phyloP scores from a whole-genome alignment of 768 basidiomycete species.

The Termitomyces sp. region DNA sequence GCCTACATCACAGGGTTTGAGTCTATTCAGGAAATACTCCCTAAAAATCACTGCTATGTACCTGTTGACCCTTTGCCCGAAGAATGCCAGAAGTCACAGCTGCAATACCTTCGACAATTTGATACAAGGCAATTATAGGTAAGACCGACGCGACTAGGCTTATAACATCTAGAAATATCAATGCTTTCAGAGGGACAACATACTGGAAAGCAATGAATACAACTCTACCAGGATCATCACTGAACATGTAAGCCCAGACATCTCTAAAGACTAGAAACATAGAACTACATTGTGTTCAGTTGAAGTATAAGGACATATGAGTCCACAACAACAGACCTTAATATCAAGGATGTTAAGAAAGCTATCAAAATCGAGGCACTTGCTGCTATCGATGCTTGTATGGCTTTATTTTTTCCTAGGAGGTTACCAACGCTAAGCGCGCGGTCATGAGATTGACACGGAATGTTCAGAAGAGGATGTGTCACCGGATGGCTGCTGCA shows the following conservation, averaged over 20 bases:
- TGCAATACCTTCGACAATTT: slow-evolving; percentile 75
- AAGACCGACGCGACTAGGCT: slow-evolving; percentile 59
- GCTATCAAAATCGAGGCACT: slow-evolving; percentile 59
- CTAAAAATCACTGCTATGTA: slow-evolving; percentile 10
- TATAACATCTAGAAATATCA: slow-evolving; percentile 37
- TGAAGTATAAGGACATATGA: not conserved
- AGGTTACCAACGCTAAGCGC: slow-evolving; percentile 7
- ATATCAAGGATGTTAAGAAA: slow-evolving; percentile 24
- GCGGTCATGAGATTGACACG: not conserved
- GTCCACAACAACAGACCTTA: not conserved
- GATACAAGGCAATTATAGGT: slow-evolving; percentile 70
- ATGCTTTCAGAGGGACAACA: not conserved
- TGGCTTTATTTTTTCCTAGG: slow-evolving; percentile 7
- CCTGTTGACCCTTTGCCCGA: slow-evolving; percentile 79
- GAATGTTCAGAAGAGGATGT: not conserved
- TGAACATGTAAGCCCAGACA: slow-evolving; percentile 73
- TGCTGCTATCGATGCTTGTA: slow-evolving; percentile 18
- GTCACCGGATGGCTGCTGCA: slow-evolving; percentile 76
- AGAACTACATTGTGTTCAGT: slow-evolving; percentile 24
- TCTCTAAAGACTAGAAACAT: slow-evolving; percentile 54
- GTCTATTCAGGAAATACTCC: not conserved
- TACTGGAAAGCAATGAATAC: not conserved
- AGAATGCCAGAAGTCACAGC: slow-evolving; percentile 72
- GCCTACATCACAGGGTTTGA: slow-evolving; percentile 25
- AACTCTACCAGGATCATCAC: slow-evolving; percentile 47